phyloP scores from a whole-genome alignment of 148 eudicot genomes.

The Persicaria tinctoria region DNA sequence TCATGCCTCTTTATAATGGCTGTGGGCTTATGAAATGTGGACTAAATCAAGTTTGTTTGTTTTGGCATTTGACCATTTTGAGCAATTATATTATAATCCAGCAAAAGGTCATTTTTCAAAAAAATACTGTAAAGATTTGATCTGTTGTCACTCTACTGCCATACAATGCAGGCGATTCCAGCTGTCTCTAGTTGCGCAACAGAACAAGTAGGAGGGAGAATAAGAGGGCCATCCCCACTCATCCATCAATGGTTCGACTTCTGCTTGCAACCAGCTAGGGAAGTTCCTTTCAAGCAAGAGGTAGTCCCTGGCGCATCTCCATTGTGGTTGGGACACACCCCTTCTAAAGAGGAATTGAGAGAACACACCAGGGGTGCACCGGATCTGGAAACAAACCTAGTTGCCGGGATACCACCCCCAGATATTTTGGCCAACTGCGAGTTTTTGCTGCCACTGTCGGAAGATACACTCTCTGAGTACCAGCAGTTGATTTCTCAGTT shows the following conservation, averaged over 20 bases:
- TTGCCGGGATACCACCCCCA: slow-evolving; percentile 69
- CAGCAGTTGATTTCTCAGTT: slow-evolving; percentile 42
- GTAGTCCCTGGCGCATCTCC: slow-evolving; percentile 83
- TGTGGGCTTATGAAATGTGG: too few species aligned
- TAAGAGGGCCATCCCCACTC: slow-evolving; percentile 83
- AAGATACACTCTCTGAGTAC: slow-evolving; percentile 54
- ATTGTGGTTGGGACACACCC: slow-evolving; percentile 31
- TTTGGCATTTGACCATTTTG: too few species aligned
- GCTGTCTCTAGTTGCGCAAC: slow-evolving; percentile 36
- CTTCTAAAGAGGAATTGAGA: slow-evolving; percentile 23
- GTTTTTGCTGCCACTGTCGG: slow-evolving; percentile 81
- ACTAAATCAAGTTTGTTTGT: too few species aligned
- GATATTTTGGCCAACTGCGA: slow-evolving; percentile 71
- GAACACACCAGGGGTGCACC: slow-evolving; percentile 47
- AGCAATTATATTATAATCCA: too few species aligned
- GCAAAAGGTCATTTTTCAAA: background rate
- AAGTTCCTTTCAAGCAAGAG: slow-evolving; percentile 67
- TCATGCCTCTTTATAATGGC: too few species aligned
- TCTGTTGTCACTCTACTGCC: background rate
- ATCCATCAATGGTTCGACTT: slow-evolving; percentile 85
- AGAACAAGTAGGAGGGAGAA: slow-evolving; percentile 58
- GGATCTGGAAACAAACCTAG: slow-evolving; percentile 63
- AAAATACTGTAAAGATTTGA: background rate
- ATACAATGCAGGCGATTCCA: slow-evolving; percentile 55
- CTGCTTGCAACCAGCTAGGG: slow-evolving; percentile 78